Conservation (phyloP, 2,329 filamentous ascomycete genomes). For the Cryphonectria nitschkei region DNA sequence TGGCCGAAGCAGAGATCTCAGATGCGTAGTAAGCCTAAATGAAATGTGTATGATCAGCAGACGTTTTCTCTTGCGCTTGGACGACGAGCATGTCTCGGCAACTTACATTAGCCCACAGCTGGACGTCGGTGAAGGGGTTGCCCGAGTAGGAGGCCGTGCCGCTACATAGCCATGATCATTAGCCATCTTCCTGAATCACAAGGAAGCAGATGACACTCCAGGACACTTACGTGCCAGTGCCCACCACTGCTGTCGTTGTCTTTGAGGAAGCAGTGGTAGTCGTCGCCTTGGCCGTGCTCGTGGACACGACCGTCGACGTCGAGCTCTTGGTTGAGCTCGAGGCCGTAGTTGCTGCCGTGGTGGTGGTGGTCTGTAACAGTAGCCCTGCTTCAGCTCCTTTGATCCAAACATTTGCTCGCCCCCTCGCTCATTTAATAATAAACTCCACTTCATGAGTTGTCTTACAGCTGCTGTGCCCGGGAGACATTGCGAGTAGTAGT, state of each 20-base stretch:
- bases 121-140: conserved; percentile 57
- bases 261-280: conserved; percentile 42
- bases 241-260: conserved; percentile 37
- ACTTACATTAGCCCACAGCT: conserved; percentile 53
- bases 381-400: background rate
- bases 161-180: conserved; percentile 4
- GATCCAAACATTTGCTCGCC: background rate
- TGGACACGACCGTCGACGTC: conserved; percentile 29
- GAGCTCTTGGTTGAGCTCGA: conserved; percentile 23
- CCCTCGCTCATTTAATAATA: too few relatives aligned
- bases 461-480: conserved; percentile 31
- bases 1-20: conserved; percentile 58
- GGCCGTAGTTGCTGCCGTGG: conserved; percentile 22
- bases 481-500: conserved; percentile 45
- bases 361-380: conserved; percentile 28
- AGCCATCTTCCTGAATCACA: background rate
- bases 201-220: background rate
- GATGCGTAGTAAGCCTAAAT: conserved; percentile 51
- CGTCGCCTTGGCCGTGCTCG: conserved; percentile 25
- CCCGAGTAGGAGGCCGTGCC: conserved; percentile 51
- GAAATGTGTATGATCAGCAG: background rate
- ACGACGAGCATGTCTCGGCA: too few relatives aligned
- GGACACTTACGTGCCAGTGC: background rate
- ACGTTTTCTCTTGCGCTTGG: background rate
- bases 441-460: too few relatives aligned